Evolutionary conservation across 2,329 filamentous ascomycete species (phyloP), one percentile per base, ranked within the genome.

Genomic region (Fusarium temperatum): DNA sequence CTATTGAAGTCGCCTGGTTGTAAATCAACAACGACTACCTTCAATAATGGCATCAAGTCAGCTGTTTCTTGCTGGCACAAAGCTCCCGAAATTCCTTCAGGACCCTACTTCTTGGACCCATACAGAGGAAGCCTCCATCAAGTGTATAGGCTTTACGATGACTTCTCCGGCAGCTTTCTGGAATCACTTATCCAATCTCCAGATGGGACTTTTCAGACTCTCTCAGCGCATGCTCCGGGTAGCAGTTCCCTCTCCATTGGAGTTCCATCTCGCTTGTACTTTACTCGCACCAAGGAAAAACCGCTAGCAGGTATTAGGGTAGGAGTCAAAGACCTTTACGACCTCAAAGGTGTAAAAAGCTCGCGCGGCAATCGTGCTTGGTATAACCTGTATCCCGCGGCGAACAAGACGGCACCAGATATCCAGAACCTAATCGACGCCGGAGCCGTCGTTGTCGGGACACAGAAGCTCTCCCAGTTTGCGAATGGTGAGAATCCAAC

Each of bases 391-490:
- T 60, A 55, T 14, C 26, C 47, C 0, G 35, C 53, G 0, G 55
- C 55, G 2, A 74, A 57, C 1, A 20, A 53, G 10, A 72, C 71
- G 1, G 71, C 72, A 2, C 39, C 51, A 1, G 67, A 67, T 1
- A 57, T 74, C 0, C 71, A 74, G 20, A 68, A 45, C 1, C 45
- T 74, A 0, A 58, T 74, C 4, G 47, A 74, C 4, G 72, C 72
- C 4, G 72, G 72, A 7, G 72, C 71, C 1, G 15, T 74, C 2
- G 12, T 74, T 0, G 44, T 74, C 7, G 72, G 72, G 2, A 74
- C 69, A 0, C 63, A 68, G 8, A 75, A 75, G 15, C 35, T 63
- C 8, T 74, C 70, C 0, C 56, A 75, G 10, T 75, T 75, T 9
- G 73, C 73, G 2, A 63, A 61, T 18, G 70, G 57, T 0, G 73